Evolutionary conservation across 306 rosid species (phyloP).

Genomic region (Boehmeria nivea): DNA sequence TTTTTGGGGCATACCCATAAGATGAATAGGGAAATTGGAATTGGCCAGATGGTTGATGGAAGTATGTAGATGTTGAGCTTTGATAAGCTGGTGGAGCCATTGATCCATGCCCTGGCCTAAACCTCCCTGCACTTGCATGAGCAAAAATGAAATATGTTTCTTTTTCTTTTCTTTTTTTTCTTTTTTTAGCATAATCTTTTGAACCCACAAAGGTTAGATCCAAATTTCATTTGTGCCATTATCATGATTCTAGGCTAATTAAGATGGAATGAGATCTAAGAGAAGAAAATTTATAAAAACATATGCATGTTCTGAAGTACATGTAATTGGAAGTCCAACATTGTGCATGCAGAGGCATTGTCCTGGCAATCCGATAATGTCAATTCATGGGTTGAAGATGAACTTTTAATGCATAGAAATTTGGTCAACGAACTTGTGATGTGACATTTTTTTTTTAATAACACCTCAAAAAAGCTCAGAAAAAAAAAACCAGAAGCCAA

Average conservation of each 20-base stretch:
- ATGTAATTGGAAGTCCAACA: no score
- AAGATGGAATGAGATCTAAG: no score
- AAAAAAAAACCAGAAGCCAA: background rate
- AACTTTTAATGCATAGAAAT: background rate
- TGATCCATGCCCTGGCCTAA: constrained; percentile 61
- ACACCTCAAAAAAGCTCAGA: background rate
- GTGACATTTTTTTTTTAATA: background rate
- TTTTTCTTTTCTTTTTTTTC: constrained; percentile 4
- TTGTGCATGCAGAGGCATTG: background rate
- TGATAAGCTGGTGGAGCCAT: constrained; percentile 58
- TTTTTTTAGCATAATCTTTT: no score
- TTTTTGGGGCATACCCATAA: constrained; percentile 50
- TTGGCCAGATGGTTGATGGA: constrained; percentile 65
- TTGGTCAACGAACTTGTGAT: background rate
- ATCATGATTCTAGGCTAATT: no score
- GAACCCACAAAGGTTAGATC: constrained; percentile 12
- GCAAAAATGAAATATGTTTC: background rate
- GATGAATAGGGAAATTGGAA: constrained; percentile 75
- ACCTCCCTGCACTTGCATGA: constrained; percentile 47
- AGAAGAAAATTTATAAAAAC: no score
- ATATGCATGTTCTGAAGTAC: no score
- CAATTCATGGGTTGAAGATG: no score
- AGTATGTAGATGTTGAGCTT: constrained; percentile 58
- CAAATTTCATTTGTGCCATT: no score
- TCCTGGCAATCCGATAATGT: no score